These are phyloP conservation scores for Combretum micranthum DNA, from an alignment of 345 rosid genomes.

Conservation along the genomic window DNA sequence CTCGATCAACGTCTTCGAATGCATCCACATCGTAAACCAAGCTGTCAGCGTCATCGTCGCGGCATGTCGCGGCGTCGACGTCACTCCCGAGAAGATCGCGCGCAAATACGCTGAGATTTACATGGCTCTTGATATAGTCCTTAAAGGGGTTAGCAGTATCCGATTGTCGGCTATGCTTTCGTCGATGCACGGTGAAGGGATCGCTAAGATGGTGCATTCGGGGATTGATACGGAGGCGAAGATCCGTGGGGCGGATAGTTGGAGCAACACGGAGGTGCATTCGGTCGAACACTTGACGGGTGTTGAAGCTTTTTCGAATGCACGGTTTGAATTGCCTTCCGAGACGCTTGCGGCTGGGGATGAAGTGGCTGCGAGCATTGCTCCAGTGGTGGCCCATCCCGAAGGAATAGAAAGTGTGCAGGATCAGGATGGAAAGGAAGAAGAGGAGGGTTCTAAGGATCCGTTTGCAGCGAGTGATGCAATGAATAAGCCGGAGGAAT, in stretches of 20 bases:
- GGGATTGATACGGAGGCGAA: slow-evolving; percentile 82
- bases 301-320: slow-evolving; percentile 55
- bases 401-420: slow-evolving; percentile 47
- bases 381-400: slow-evolving; percentile 34
- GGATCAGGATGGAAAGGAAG: slow-evolving; percentile 44
- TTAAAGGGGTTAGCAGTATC: slow-evolving; percentile 84
- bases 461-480: slow-evolving; percentile 88
- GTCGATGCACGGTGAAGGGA: slow-evolving; percentile 92
- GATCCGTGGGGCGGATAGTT: slow-evolving; percentile 87
- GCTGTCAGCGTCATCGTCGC: slow-evolving; percentile 94
- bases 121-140: slow-evolving; percentile 93
- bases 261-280: slow-evolving; percentile 55
- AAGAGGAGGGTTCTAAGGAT: slow-evolving; percentile 47
- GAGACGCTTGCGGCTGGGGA: slow-evolving; percentile 86
- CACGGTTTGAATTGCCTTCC: slow-evolving; percentile 64
- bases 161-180: slow-evolving; percentile 92
- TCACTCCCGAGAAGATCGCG: slow-evolving; percentile 90
- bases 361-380: slow-evolving; percentile 54
- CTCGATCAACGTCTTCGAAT: slow-evolving; percentile 86
- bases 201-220: slow-evolving; percentile 98
- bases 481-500: slow-evolving; percentile 62
- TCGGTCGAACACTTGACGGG: slow-evolving; percentile 59
- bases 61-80: slow-evolving; percentile 99
- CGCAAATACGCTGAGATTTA: slow-evolving; percentile 92
- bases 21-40: slow-evolving; percentile 91